Percentiles rank a stretch among this genome's conserved stretches.
Evolutionary conservation across 2,329 filamentous ascomycete genomes (phyloP).

Genomic region (Gaeumannomyces sp.): DNA sequence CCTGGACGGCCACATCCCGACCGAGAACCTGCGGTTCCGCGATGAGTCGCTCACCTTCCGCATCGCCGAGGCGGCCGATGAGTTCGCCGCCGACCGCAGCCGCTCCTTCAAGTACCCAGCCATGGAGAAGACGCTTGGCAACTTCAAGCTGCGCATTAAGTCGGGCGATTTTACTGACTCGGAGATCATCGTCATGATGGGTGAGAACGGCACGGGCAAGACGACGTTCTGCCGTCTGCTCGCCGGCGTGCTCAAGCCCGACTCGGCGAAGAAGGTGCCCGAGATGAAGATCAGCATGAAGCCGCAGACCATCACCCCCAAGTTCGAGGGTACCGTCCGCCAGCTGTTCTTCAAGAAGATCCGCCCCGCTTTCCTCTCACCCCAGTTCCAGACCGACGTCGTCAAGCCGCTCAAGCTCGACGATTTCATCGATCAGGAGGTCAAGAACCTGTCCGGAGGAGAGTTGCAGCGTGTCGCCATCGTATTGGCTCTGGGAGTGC

Average conservation of each 20-base stretch:
- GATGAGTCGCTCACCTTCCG: constrained; percentile 96
- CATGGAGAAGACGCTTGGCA: constrained; percentile 90
- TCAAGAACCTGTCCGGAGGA: constrained; percentile 98
- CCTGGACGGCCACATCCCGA: constrained; percentile 95
- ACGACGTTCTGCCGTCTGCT: constrained; percentile 97
- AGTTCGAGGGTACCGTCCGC: constrained; percentile 93
- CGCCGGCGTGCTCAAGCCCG: constrained; percentile 88
- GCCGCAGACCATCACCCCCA: constrained; percentile 98
- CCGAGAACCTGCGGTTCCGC: constrained; percentile 96
- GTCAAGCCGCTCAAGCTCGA: constrained; percentile 99
- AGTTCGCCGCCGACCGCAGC: constrained; percentile 76
- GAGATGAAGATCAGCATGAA: constrained; percentile 99
- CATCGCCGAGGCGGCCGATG: constrained; percentile 81
- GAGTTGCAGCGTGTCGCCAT: constrained; percentile 99
- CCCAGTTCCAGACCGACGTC: constrained; percentile 98
- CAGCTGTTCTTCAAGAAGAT: constrained; percentile 99
- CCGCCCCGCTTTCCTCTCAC: constrained; percentile 90
- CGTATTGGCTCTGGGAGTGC: constrained; percentile 89
- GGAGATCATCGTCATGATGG: constrained; percentile 99
- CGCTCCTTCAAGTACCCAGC: constrained; percentile 81
- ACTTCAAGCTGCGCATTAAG: constrained; percentile 79
- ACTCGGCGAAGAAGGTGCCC: constrained; percentile 70
- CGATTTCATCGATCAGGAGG: constrained; percentile 98
- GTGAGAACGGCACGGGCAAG: constrained; percentile 96
- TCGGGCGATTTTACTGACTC: constrained; percentile 89